Percentiles rank a stretch among this genome's conserved stretches.
Evolutionary conservation across 306 rosid genomes (phyloP).

Genomic region (Geum urbanum): DNA sequence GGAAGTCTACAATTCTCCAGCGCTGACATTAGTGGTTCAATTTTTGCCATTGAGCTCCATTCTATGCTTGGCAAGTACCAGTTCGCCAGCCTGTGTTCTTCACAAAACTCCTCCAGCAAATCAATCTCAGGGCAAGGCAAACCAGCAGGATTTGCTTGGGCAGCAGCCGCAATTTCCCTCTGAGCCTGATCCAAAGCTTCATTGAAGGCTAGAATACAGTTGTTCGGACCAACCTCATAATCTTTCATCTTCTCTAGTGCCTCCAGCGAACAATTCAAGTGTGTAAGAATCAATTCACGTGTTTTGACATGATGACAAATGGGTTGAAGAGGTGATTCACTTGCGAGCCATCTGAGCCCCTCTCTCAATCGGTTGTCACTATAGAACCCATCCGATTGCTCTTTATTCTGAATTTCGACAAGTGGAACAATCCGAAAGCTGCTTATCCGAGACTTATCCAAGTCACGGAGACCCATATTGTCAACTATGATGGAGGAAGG

Average conservation of each 20-base stretch:
- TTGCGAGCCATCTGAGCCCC: slow-evolving; percentile 85
- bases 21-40: slow-evolving; percentile 46
- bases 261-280: slow-evolving; percentile 50
- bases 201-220: slow-evolving; percentile 71
- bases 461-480: slow-evolving; percentile 57
- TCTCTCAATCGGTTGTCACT: slow-evolving; percentile 64
- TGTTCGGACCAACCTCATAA: slow-evolving; percentile 50
- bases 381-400: slow-evolving; percentile 52
- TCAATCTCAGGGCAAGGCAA: slow-evolving; percentile 91
- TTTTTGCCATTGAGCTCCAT: slow-evolving; percentile 65
- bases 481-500: slow-evolving; percentile 41
- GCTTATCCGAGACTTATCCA: slow-evolving; percentile 58
- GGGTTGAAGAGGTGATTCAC: slow-evolving; percentile 73
- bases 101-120: slow-evolving; percentile 42
- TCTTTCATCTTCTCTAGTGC: slow-evolving; percentile 36
- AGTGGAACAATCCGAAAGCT: slow-evolving; percentile 60
- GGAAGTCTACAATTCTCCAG: slow-evolving; percentile 67
- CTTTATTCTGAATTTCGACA: slow-evolving; percentile 43
- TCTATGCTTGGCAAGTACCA: slow-evolving; percentile 52
- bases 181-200: slow-evolving; percentile 63
- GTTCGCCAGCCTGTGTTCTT: slow-evolving; percentile 36
- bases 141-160: slow-evolving; percentile 46
- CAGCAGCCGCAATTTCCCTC: slow-evolving; percentile 51
- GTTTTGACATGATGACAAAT: slow-evolving; percentile 39
- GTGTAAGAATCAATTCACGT: slow-evolving; percentile 55